Percentiles rank a stretch among this genome's conserved stretches.
These are phyloP conservation scores for Sphagnurus paluster DNA, from an alignment of 1,284 basidiomycete genomes.

Conservation along the genomic window DNA sequence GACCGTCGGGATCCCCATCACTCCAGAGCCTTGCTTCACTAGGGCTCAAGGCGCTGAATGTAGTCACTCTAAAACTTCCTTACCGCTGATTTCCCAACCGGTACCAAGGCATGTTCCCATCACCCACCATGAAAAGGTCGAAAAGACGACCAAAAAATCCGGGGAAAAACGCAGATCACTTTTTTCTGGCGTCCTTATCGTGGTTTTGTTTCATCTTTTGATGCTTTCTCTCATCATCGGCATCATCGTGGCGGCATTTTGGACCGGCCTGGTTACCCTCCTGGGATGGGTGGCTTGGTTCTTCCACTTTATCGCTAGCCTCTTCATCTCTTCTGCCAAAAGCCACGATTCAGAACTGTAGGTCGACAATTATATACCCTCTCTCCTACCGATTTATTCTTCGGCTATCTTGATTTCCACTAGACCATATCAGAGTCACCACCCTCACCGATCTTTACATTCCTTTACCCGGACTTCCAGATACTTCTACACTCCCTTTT, in stretches of 20 bases:
- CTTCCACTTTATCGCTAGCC: background rate
- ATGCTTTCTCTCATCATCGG: conserved; percentile 3
- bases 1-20: background rate
- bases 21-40: conserved; percentile 2
- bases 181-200: conserved; percentile 1
- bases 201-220: conserved; percentile 5
- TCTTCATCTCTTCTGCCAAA: background rate
- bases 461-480: conserved; percentile 6
- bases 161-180: background rate
- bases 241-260: conserved; percentile 1
- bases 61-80: conserved; percentile 8
- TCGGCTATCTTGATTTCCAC: background rate
- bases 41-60: conserved; percentile 6
- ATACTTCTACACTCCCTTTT: conserved; percentile 1
- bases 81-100: conserved; percentile 4
- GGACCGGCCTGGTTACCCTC: background rate
- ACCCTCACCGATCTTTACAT: background rate
- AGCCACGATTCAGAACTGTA: background rate
- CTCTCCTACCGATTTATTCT: background rate
- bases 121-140: no score
- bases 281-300: background rate
- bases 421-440: background rate
- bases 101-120: background rate
- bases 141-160: background rate
- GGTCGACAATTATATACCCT: background rate